Evolutionary conservation across 2,329 filamentous ascomycete species (phyloP).

Genomic region (Colletotrichum musicola): DNA sequence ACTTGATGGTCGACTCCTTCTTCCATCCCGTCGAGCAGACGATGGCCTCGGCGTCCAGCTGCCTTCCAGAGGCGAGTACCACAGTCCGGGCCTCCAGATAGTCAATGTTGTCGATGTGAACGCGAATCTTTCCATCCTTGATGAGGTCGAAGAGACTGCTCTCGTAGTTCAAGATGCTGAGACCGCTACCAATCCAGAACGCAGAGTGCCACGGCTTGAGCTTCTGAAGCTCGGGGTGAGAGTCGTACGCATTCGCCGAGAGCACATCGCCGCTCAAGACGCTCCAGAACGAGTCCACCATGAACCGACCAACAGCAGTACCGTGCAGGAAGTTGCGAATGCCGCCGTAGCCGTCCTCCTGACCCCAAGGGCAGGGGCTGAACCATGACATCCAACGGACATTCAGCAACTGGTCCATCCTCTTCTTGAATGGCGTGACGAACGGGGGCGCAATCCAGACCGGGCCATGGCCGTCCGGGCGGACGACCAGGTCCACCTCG

Average conservation of each 20-base stretch:
- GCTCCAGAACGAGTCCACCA: slow-evolving; percentile 64
- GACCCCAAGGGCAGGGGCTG: slow-evolving; percentile 74
- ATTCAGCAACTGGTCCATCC: slow-evolving; percentile 68
- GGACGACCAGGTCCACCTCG: slow-evolving; percentile 65
- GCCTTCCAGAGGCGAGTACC: slow-evolving; percentile 55
- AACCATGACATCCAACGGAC: slow-evolving; percentile 73
- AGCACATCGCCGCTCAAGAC: slow-evolving; percentile 61
- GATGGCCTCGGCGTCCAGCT: slow-evolving; percentile 58
- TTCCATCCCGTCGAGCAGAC: slow-evolving; percentile 68
- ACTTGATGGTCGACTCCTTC: slow-evolving; percentile 57
- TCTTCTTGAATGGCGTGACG: slow-evolving; percentile 71
- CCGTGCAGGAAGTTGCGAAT: slow-evolving; percentile 63
- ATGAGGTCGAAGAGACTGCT: slow-evolving; percentile 65
- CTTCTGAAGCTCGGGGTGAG: slow-evolving; percentile 53
- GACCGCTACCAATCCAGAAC: slow-evolving; percentile 62
- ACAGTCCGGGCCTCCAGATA: slow-evolving; percentile 54
- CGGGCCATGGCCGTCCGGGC: slow-evolving; percentile 64
- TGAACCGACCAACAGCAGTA: slow-evolving; percentile 60
- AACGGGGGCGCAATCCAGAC: slow-evolving; percentile 66
- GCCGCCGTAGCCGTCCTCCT: slow-evolving; percentile 63
- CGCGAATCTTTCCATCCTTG: slow-evolving; percentile 57
- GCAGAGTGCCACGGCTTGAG: slow-evolving; percentile 56
- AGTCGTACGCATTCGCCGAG: slow-evolving; percentile 59
- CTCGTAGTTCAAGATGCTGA: slow-evolving; percentile 67
- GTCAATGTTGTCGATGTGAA: slow-evolving; percentile 62